phyloP scores from a whole-genome alignment of 306 rosid species.

The Vicia faba region DNA sequence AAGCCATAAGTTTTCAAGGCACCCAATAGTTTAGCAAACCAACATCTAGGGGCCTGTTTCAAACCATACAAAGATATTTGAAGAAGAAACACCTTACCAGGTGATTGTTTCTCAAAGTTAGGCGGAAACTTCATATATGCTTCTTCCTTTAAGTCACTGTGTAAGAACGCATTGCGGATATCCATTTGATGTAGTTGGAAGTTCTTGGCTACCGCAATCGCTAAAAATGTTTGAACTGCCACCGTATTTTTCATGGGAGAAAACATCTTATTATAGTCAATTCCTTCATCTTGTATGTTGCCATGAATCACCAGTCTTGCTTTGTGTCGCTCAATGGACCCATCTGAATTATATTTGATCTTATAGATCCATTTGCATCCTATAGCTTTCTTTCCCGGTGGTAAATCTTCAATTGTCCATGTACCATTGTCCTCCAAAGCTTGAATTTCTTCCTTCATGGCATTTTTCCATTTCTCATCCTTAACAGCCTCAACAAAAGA shows the following conservation, averaged over 20 bases:
- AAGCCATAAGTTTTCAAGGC: neutral
- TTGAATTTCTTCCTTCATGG: no score
- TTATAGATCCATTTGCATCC: no score
- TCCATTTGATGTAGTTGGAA: conserved; percentile 24
- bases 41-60: conserved; percentile 4
- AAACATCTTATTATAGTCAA: neutral
- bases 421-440: no score
- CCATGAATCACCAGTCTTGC: neutral
- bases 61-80: conserved; percentile 7
- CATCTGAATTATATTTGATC: no score
- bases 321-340: neutral
- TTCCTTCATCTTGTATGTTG: neutral
- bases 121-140: neutral
- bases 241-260: neutral
- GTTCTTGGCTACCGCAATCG: neutral
- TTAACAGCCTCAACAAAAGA: no score
- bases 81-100: neutral
- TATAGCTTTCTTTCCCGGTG: no score
- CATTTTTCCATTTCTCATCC: no score
- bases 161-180: conserved; percentile 7
- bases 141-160: neutral
- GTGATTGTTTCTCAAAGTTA: neutral
- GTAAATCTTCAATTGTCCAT: no score
- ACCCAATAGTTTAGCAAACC: neutral
- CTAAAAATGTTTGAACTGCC: neutral